Evolutionary conservation across 768 basidiomycete species (phyloP).

Genomic region (Leccinum boreale): DNA sequence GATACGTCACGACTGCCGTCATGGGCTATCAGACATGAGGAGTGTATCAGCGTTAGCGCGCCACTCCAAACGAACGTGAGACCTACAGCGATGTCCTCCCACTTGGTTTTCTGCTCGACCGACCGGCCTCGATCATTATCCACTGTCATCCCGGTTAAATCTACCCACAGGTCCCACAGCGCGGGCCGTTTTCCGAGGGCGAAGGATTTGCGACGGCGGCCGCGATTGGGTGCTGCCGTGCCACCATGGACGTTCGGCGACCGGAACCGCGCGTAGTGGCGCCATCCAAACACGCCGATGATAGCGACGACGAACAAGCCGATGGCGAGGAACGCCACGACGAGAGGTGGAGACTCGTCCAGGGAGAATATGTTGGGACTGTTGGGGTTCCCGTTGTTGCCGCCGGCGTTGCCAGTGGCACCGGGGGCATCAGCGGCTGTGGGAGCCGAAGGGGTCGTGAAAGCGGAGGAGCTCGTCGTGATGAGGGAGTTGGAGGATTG

Average conservation of each 20-base stretch:
- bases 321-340: conserved; percentile 59
- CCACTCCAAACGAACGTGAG: neutral
- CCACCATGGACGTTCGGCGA: neutral
- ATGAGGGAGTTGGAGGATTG: neutral
- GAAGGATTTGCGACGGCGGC: neutral
- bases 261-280: conserved; percentile 29
- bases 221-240: neutral
- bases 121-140: neutral
- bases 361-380: conserved; percentile 19
- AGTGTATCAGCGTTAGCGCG: neutral
- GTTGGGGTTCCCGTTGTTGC: neutral
- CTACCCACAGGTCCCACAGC: conserved; percentile 45
- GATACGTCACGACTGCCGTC: conserved; percentile 15
- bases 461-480: conserved; percentile 6
- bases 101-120: conserved; percentile 21
- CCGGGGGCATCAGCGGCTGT: neutral
- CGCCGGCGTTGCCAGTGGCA: neutral
- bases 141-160: neutral
- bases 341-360: conserved; percentile 48
- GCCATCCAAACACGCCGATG: conserved; percentile 47
- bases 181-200: conserved; percentile 33
- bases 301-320: conserved; percentile 51
- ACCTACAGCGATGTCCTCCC: conserved; percentile 44
- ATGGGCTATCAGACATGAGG: conserved; percentile 17
- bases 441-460: neutral